Base-by-base conservation (phyloP, 331 rosid species). In the Spiraea crenata region DNA sequence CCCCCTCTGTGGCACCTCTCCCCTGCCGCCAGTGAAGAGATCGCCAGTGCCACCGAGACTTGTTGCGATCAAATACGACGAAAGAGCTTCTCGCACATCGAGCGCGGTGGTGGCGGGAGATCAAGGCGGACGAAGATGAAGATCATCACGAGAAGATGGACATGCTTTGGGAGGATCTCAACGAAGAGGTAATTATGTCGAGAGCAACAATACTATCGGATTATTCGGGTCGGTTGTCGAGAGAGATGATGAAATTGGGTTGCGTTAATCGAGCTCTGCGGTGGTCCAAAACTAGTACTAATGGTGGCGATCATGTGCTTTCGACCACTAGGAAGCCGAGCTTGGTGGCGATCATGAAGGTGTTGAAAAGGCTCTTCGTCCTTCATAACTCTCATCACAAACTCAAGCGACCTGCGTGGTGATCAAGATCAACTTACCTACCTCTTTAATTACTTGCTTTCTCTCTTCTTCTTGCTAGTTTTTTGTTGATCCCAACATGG, bases 121-220 rank as follows among this genome's bases (percentile, higher is more conserved):
- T 35, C 41, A 42, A 11, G 57, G 50, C 31, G 9, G 31, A 44
- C 40, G 25, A 41, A 8, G 73, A 25, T 7, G 72, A 49, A 6
- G 84, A 64, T 6, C 79, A 74, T 5, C 84, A 79, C 45, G 76
- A 76, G 20, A 84, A 79, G 70, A 92, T 92, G 98, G 98, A 92
- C 63, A 71, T 80, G 82, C 72, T 92, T 41, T 89, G 98, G 96
- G 98, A 92, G 61, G 79, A 77, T 84, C 80, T 89, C 89, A 87
- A 89, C 40, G 96, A 92, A 66, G 95, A 87, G 11, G 57, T 82
- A 6, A 49, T 25, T 25, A 25, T 17, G 73, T 49, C 74, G 44
- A 83, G 66, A 63, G 76, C 67, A 59, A 62, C 66, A 60, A 63
- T 65, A 40, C 48, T 48, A 31, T 54, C 78, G 10, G 80, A 74